phyloP scores from a whole-genome alignment of 2,329 filamentous ascomycete species.

The Berkeleyomyces rouxiae region DNA sequence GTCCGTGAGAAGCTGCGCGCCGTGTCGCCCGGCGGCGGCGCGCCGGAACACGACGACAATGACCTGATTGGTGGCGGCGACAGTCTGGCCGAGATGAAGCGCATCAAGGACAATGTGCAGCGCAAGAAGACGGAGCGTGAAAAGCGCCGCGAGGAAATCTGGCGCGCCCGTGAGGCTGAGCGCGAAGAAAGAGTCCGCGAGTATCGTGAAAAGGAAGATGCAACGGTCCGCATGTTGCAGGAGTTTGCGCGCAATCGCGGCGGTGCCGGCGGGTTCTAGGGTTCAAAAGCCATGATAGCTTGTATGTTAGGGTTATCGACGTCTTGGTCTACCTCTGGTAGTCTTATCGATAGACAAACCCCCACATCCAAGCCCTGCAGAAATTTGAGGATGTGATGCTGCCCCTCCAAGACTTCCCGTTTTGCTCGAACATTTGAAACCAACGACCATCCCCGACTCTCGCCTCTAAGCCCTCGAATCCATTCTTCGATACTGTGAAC shows the following conservation, averaged over 20 bases:
- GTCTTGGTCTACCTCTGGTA: not conserved
- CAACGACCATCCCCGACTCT: not conserved
- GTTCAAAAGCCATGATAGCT: not conserved
- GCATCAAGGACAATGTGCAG: conserved; percentile 46
- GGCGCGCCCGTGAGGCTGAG: conserved; percentile 59
- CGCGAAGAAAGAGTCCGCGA: conserved; percentile 57
- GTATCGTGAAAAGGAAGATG: conserved; percentile 62
- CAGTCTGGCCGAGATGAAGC: conserved; percentile 51
- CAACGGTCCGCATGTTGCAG: conserved; percentile 67
- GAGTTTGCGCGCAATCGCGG: conserved; percentile 52
- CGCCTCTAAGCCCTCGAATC: not conserved
- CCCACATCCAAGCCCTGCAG: not conserved
- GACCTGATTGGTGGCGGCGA: conserved; percentile 64
- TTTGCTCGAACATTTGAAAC: not conserved
- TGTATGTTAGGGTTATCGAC: not conserved
- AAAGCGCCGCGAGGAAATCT: conserved; percentile 62
- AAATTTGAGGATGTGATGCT: not conserved
- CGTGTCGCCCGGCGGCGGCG: conserved; percentile 42
- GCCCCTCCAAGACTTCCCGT: not conserved
- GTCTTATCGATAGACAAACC: conserved; percentile 4
- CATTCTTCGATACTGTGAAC: not conserved
- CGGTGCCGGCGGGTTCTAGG: not conserved
- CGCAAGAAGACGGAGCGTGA: conserved; percentile 72
- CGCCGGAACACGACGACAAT: conserved; percentile 45
- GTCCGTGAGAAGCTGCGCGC: conserved; percentile 57